These are phyloP conservation scores for Cymbidium sinense DNA, from an alignment of 106 monocot species.

Conservation along the genomic window DNA sequence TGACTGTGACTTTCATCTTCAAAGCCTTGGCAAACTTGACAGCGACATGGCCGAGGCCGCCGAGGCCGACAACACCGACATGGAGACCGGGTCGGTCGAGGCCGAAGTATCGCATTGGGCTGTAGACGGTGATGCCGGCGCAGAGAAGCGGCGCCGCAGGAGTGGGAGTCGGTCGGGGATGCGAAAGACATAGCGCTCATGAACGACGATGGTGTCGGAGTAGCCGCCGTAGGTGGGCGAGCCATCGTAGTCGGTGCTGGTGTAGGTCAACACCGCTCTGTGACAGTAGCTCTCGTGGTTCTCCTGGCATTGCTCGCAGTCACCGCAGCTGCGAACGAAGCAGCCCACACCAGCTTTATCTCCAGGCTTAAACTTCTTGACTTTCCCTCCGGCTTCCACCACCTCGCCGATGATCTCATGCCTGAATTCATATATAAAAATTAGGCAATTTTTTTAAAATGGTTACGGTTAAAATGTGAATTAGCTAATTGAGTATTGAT, in stretches of 20 bases:
- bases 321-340: slow-evolving; percentile 49
- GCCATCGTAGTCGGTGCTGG: slow-evolving; percentile 27
- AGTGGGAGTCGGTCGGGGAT: slow-evolving; percentile 56
- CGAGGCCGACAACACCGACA: slow-evolving; percentile 68
- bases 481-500: no score
- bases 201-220: slow-evolving; percentile 48
- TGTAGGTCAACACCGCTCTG: slow-evolving; percentile 27
- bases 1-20: slow-evolving; percentile 72
- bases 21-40: slow-evolving; percentile 78
- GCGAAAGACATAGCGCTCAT: slow-evolving; percentile 42
- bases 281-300: slow-evolving; percentile 62
- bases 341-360: slow-evolving; percentile 69
- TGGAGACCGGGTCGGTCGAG: slow-evolving; percentile 47
- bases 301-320: slow-evolving; percentile 41
- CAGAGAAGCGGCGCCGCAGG: slow-evolving; percentile 64
- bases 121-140: slow-evolving; percentile 73
- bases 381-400: slow-evolving; percentile 51
- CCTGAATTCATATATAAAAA: background rate
- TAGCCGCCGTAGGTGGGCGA: slow-evolving; percentile 58
- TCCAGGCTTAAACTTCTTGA: slow-evolving; percentile 55
- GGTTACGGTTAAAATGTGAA: no score
- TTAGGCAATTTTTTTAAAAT: no score
- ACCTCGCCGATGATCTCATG: slow-evolving; percentile 75
- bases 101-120: slow-evolving; percentile 59
- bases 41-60: slow-evolving; percentile 79